Base-by-base conservation (phyloP, 768 basidiomycete species). In the Pleurotus platypus region DNA sequence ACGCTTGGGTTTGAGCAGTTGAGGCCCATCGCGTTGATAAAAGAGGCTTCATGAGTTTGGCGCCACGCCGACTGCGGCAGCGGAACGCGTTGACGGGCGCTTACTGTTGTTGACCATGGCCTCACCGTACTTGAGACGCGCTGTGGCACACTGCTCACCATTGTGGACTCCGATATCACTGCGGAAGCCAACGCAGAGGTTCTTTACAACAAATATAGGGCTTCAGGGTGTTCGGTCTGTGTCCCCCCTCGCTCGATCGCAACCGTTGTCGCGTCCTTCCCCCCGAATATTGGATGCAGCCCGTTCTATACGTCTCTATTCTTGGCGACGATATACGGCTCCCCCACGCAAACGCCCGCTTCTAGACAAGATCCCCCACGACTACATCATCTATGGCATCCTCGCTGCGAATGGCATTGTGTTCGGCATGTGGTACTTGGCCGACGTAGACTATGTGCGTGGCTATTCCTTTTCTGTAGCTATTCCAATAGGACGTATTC, bases 321-420 rank as follows among this genome's bases (percentile, higher is more conserved):
- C 51, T 12, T 54, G 51, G 51, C 51, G 51, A n/a, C 51, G n/a
- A 7, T 54, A 54, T 24, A 40, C 27, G 22, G 57, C 49, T 12
- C 50, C 39, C 18, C 60, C 50, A 4, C 59, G 16, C 2, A 55
- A 38, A 49, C 13, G 39, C 22, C 27, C 27, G 12, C 68, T 72
- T 45, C 61, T 74, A 42, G 77, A 89, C 64, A 67, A 70, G 2
- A 75, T 90, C 3, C 83, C 89, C 8, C 61, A 72, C 59, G 72
- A 79, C 49, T 58, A 69, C 59, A 68, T 90, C 27, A 77, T 91
- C 63, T 87, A 78, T 67, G 77, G 82, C 5, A 84, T 92, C 49
- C 75, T 92, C 13, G 82, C 73, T 3, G 60, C 84, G 58, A 92
- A 92, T 59, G 82, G 77, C 2, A 69, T 70, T 2, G 82, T 92